phyloP scores from a whole-genome alignment of 2,329 filamentous ascomycete species.

The Aspergillus hortae region DNA sequence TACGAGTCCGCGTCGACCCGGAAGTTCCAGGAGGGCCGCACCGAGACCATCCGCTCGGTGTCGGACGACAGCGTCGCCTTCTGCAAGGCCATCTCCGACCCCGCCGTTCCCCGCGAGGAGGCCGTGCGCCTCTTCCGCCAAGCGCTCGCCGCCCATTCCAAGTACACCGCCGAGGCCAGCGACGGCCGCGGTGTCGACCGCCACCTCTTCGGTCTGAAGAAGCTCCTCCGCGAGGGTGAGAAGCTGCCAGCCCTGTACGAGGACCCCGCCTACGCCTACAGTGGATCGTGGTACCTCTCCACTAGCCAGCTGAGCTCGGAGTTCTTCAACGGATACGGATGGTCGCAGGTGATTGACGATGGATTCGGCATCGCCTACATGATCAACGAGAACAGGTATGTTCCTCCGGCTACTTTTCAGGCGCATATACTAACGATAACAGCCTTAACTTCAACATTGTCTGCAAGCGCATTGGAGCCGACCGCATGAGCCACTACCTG shows the following conservation, averaged over 20 bases:
- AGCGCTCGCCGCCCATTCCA: conserved; percentile 75
- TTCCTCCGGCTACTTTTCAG: not conserved
- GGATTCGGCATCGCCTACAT: conserved; percentile 99
- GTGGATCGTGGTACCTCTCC: conserved; percentile 81
- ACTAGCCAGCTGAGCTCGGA: conserved; percentile 89
- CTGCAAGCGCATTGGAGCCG: conserved; percentile 83
- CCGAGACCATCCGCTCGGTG: conserved; percentile 90
- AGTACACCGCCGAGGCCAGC: conserved; percentile 85
- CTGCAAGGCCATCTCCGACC: conserved; percentile 80
- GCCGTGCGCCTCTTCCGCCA: conserved; percentile 74
- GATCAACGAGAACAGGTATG: conserved; percentile 96
- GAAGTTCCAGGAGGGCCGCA: conserved; percentile 93
- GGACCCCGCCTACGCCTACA: conserved; percentile 83
- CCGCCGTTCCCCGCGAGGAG: conserved; percentile 58
- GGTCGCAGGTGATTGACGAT: conserved; percentile 94
- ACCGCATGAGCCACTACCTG: conserved; percentile 93
- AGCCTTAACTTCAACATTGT: conserved; percentile 98
- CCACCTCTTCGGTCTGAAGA: conserved; percentile 96
- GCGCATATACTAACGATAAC: conserved; percentile 1
- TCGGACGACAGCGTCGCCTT: conserved; percentile 89
- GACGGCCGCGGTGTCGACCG: conserved; percentile 93
- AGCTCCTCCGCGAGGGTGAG: conserved; percentile 76
- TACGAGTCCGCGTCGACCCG: conserved; percentile 96
- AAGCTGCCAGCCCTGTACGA: conserved; percentile 77
- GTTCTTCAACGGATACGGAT: conserved; percentile 98